Evolutionary conservation across 2,329 filamentous ascomycete genomes (phyloP).

Genomic region (Alternaria solani): DNA sequence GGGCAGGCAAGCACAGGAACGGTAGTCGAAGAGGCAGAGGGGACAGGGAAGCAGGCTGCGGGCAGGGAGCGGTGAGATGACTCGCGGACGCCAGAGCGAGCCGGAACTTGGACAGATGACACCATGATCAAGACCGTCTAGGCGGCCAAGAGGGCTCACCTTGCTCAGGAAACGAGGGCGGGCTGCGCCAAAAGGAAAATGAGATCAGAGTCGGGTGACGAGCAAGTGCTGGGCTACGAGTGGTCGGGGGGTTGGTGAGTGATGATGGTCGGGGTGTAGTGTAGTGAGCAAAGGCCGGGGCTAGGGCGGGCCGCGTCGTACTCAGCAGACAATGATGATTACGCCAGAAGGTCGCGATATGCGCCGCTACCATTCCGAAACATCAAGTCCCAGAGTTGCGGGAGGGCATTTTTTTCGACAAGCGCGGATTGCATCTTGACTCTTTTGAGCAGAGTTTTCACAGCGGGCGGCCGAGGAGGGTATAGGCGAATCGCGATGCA

Average conservation of each 20-base stretch:
- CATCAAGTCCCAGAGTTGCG: slow-evolving; percentile 4
- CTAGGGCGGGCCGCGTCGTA: slow-evolving; percentile 10
- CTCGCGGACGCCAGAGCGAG: slow-evolving; percentile 40
- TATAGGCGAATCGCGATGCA: slow-evolving; percentile 31
- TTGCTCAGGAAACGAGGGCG: slow-evolving; percentile 24
- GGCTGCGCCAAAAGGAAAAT: slow-evolving; percentile 17
- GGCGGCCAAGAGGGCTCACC: slow-evolving; percentile 32
- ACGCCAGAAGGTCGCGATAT: slow-evolving; percentile 17
- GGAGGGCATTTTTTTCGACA: slow-evolving; percentile 15
- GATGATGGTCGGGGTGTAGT: slow-evolving; percentile 7
- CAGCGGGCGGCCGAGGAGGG: slow-evolving; percentile 16
- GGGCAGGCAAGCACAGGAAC: slow-evolving; percentile 35
- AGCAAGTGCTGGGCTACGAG: slow-evolving; percentile 19
- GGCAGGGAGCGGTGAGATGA: slow-evolving; percentile 47
- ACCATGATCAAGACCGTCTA: slow-evolving; percentile 30
- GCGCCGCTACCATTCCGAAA: slow-evolving; percentile 17
- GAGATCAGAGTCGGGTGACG: slow-evolving; percentile 40
- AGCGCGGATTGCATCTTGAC: slow-evolving; percentile 25
- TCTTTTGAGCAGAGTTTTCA: slow-evolving; percentile 39
- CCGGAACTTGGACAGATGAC: slow-evolving; percentile 47
- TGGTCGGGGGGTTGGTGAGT: slow-evolving; percentile 3
- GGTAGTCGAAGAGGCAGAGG: slow-evolving; percentile 20
- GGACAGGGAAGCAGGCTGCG: slow-evolving; percentile 35
- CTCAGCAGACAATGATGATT: slow-evolving; percentile 29
- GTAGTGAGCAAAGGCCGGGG: not conserved